Percentiles rank a stretch among this genome's conserved stretches.
phyloP scores from a whole-genome alignment of 495 filamentous ascomycete genomes.

The Penicillium paxilli region DNA sequence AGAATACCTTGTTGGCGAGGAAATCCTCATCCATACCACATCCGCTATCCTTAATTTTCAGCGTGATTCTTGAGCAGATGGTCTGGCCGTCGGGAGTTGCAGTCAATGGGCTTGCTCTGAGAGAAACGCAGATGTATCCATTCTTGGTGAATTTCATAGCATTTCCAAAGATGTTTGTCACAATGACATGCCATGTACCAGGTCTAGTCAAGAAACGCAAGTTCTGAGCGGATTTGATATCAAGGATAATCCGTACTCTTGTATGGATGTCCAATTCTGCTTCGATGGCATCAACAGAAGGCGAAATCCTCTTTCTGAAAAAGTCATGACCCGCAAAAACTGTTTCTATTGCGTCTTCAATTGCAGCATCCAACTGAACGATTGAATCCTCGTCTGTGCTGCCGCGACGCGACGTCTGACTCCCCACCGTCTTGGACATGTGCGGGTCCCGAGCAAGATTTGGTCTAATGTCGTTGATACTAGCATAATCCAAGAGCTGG shows the following conservation, averaged over 20 bases:
- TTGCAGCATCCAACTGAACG: constrained; percentile 38
- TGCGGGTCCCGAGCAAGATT: background rate
- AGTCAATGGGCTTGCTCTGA: constrained; percentile 12
- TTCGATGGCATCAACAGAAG: background rate
- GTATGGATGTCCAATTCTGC: background rate
- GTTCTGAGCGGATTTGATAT: constrained; percentile 35
- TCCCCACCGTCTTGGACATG: background rate
- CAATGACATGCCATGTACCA: constrained; percentile 22
- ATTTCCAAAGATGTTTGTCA: constrained; percentile 38
- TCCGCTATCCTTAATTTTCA: constrained; percentile 60
- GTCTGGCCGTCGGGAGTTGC: background rate
- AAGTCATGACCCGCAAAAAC: constrained; percentile 47
- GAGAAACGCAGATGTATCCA: constrained; percentile 22
- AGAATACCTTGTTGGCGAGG: constrained; percentile 59
- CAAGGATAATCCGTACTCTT: constrained; percentile 48
- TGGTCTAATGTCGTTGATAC: constrained; percentile 20
- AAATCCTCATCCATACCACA: constrained; percentile 66
- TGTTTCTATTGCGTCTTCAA: constrained; percentile 58
- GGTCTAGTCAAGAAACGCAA: constrained; percentile 14
- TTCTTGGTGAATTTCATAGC: constrained; percentile 35
- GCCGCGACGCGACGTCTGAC: background rate
- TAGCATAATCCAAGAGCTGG: constrained; percentile 58
- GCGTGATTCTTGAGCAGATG: constrained; percentile 14
- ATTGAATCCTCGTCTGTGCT: constrained; percentile 2
- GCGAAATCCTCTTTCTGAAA: background rate